Percentiles rank a stretch among this genome's conserved stretches.
These are phyloP conservation scores for Ophiobolus disseminans DNA, from an alignment of 2,329 filamentous ascomycete genomes.

Conservation along the genomic window DNA sequence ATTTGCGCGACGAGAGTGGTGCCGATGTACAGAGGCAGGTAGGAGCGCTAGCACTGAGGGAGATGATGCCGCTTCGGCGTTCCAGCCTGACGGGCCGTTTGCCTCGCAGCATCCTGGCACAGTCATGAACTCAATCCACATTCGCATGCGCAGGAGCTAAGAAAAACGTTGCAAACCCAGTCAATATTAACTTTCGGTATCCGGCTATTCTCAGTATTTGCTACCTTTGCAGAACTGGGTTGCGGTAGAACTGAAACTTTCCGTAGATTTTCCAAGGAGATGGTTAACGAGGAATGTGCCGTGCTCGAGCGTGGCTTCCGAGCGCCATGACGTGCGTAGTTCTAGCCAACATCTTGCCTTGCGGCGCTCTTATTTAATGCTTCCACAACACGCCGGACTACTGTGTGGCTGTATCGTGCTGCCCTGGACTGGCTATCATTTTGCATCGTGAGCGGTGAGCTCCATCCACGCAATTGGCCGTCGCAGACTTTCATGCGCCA, in stretches of 20 bases:
- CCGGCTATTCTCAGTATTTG: too few relatives aligned
- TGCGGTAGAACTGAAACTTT: conserved; percentile 9
- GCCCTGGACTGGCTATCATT: conserved; percentile 26
- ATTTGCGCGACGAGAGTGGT: conserved; percentile 39
- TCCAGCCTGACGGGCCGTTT: conserved; percentile 33
- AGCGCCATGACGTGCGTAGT: conserved; percentile 32
- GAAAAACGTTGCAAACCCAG: background rate
- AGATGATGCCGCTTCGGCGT: conserved; percentile 29
- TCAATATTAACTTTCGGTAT: too few relatives aligned
- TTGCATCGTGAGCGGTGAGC: conserved; percentile 39
- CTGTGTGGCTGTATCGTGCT: conserved; percentile 27
- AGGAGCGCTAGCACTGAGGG: conserved; percentile 28
- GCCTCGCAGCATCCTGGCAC: conserved; percentile 20
- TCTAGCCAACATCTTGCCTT: conserved; percentile 20
- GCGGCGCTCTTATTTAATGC: conserved; percentile 24
- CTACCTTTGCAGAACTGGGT: too few relatives aligned
- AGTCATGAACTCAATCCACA: background rate
- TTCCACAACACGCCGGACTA: conserved; percentile 22
- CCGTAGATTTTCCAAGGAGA: background rate
- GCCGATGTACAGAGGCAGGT: conserved; percentile 25
- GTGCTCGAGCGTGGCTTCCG: conserved; percentile 18
- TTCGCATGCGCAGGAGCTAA: conserved; percentile 7
- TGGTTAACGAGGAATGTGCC: conserved; percentile 18
- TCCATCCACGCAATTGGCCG: conserved; percentile 30
- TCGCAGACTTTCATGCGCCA: conserved; percentile 17